Conservation (phyloP, 495 filamentous ascomycete species). For the Bathelium albidoporum region DNA sequence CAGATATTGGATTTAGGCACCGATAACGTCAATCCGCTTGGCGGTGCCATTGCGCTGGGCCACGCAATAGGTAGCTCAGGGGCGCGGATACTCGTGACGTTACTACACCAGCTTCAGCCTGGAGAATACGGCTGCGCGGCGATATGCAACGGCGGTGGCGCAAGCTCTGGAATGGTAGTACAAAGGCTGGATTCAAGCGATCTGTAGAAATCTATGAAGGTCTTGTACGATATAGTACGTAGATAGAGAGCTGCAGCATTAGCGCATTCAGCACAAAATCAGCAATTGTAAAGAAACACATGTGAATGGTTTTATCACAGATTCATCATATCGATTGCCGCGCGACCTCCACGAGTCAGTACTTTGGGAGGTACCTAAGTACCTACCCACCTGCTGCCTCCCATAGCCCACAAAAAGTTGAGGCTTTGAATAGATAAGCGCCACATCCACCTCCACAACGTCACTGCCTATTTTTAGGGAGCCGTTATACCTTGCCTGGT, state of each 20-base stretch:
- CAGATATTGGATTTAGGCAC: conserved; percentile 69
- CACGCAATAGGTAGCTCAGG: conserved; percentile 92
- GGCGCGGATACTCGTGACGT: conserved; percentile 78
- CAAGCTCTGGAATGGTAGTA: conserved; percentile 83
- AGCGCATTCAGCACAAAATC: not conserved
- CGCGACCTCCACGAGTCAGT: no score
- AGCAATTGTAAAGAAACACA: not conserved
- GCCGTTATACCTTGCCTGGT: not conserved
- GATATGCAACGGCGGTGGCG: conserved; percentile 94
- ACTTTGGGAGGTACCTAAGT: no score
- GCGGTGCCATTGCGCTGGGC: conserved; percentile 88
- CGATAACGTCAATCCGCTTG: conserved; percentile 73
- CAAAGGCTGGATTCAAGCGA: conserved; percentile 56
- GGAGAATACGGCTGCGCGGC: conserved; percentile 92
- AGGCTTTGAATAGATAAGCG: not conserved
- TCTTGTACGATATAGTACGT: not conserved
- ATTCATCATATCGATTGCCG: no score
- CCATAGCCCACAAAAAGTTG: not conserved
- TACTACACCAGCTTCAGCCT: conserved; percentile 79
- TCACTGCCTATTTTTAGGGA: not conserved
- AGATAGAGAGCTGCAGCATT: not conserved
- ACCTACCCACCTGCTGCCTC: not conserved
- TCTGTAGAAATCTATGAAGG: conserved; percentile 4
- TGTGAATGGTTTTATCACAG: no score
- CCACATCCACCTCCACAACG: not conserved